phyloP scores from a whole-genome alignment of 805 yeast species.

The Lipomyces spencermartinsiae region DNA sequence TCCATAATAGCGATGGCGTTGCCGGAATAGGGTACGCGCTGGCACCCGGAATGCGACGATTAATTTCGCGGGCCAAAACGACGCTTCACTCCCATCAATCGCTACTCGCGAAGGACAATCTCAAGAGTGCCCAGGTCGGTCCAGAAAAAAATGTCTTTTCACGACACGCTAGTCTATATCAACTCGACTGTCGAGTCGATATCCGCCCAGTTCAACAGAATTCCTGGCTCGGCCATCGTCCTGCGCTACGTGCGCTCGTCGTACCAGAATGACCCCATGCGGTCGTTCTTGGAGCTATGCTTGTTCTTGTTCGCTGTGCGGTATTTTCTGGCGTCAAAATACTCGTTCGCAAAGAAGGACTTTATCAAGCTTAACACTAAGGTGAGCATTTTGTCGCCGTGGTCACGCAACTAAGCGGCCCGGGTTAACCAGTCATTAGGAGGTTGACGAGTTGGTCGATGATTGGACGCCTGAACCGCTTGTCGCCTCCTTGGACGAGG shows the following conservation, averaged over 20 bases:
- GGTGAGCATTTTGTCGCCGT: conserved; percentile 14
- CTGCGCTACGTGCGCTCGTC: conserved; percentile 78
- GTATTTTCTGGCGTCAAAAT: conserved; percentile 80
- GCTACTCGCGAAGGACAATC: not conserved
- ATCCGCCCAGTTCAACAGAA: conserved; percentile 31
- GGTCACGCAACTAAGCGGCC: not conserved
- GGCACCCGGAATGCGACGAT: not conserved
- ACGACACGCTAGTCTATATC: conserved; percentile 35
- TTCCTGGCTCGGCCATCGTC: conserved; percentile 52
- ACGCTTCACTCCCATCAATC: not conserved
- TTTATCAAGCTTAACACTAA: conserved; percentile 56
- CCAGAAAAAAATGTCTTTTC: conserved; percentile 22
- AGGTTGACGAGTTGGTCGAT: conserved; percentile 79
- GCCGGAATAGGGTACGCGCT: not conserved
- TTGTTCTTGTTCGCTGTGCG: conserved; percentile 81
- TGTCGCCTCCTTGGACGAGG: conserved; percentile 56
- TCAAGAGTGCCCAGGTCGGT: not conserved
- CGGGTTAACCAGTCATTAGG: conserved; percentile 46
- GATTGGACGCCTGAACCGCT: conserved; percentile 95
- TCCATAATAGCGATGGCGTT: no score
- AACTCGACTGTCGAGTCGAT: conserved; percentile 35
- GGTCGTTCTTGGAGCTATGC: conserved; percentile 80
- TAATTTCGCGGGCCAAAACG: not conserved
- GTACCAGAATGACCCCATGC: conserved; percentile 90
- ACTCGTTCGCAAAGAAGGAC: conserved; percentile 74